phyloP scores from a whole-genome alignment of 371 early-diverging fungal genomes.

The Actinomortierella wolfii region DNA sequence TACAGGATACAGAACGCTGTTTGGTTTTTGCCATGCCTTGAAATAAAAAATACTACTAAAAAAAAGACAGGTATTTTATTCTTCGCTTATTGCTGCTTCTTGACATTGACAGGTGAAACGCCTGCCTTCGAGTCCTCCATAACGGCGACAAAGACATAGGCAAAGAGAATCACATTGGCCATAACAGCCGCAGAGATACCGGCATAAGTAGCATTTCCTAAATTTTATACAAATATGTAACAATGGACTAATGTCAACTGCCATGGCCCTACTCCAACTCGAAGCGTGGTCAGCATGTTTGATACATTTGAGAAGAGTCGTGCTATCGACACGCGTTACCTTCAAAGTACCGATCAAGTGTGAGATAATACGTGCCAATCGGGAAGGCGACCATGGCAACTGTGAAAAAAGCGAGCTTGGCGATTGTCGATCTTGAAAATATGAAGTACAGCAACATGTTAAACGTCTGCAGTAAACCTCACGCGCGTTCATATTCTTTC shows the following conservation, averaged over 20 bases:
- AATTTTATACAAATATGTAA: too few relatives aligned
- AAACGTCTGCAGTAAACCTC: too few relatives aligned
- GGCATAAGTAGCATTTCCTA: slow-evolving; percentile 56
- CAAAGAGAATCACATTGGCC: slow-evolving; percentile 51
- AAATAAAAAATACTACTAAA: not conserved
- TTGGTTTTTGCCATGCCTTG: slow-evolving; percentile 50
- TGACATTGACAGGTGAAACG: slow-evolving; percentile 18
- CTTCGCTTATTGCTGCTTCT: slow-evolving; percentile 46
- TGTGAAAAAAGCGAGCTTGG: slow-evolving; percentile 52
- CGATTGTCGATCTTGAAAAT: slow-evolving; percentile 24
- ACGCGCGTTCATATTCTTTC: too few relatives aligned
- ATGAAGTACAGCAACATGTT: too few relatives aligned
- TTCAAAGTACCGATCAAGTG: slow-evolving; percentile 49
- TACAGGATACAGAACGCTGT: slow-evolving; percentile 65
- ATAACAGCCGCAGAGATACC: slow-evolving; percentile 53
- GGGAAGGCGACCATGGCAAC: slow-evolving; percentile 51
- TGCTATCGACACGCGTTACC: slow-evolving; percentile 47
- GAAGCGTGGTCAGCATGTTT: too few relatives aligned
- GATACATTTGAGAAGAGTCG: too few relatives aligned
- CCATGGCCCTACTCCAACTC: too few relatives aligned
- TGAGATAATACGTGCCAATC: slow-evolving; percentile 50
- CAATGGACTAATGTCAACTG: not conserved
- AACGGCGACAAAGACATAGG: slow-evolving; percentile 49
- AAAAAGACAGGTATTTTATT: too few relatives aligned
- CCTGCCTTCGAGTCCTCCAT: slow-evolving; percentile 46